Conservation (phyloP, 2,329 filamentous ascomycete genomes). For the Phyllosticta paracitricarpa region DNA sequence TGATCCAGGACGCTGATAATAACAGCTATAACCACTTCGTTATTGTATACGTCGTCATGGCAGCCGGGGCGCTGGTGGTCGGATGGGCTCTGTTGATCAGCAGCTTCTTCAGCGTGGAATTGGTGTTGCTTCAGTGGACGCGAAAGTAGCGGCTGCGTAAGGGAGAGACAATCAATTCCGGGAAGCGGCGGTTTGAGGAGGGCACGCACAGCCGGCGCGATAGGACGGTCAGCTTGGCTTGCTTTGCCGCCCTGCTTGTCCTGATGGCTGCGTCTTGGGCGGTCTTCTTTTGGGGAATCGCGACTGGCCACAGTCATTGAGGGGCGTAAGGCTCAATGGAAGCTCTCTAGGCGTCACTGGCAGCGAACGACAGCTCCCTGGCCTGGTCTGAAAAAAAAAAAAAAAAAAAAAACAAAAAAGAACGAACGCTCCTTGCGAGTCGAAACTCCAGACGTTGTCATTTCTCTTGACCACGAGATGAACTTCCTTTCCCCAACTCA, state of each 20-base stretch:
- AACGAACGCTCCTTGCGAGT: too few species aligned
- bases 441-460: too few species aligned
- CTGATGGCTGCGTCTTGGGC: slow-evolving; percentile 44
- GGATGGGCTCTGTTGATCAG: slow-evolving; percentile 31
- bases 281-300: slow-evolving; percentile 52
- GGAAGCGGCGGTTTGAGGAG: slow-evolving; percentile 32
- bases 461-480: too few species aligned
- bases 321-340: too few species aligned
- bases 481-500: too few species aligned
- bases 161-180: slow-evolving; percentile 34
- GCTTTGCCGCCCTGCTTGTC: slow-evolving; percentile 36
- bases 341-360: too few species aligned
- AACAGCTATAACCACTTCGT: slow-evolving; percentile 48
- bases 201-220: slow-evolving; percentile 29
- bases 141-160: slow-evolving; percentile 41
- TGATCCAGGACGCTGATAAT: slow-evolving; percentile 48
- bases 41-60: slow-evolving; percentile 46
- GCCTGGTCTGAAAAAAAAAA: too few species aligned
- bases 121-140: slow-evolving; percentile 48
- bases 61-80: slow-evolving; percentile 40
- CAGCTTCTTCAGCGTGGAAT: slow-evolving; percentile 31
- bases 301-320: slow-evolving; percentile 35
- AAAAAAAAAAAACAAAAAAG: too few species aligned
- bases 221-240: slow-evolving; percentile 27
- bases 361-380: too few species aligned